Evolutionary conservation across 352 stramenopile species (phyloP), one percentile per base, ranked within the genome.

Genomic region (Elongisporangium senticosum): DNA sequence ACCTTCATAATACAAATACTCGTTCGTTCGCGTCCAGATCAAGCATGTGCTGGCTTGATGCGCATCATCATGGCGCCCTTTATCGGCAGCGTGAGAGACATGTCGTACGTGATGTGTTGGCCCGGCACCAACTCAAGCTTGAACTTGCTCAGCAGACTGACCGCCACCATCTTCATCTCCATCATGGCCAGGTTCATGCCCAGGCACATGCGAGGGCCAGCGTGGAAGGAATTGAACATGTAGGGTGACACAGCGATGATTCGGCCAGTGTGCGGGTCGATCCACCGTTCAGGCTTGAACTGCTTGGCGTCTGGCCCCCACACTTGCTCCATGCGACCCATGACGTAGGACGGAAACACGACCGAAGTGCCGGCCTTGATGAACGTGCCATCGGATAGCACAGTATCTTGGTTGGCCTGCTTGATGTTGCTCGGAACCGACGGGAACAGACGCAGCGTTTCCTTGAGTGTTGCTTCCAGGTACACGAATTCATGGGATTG

Each of bases 281-380:
- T 67, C 71, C 72, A 92, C 4, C 85, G 77, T 26, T 92, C 78
- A 0, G 86, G 86, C 20, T 74, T 83, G 63, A 89, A 89, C 24
- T 77, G 55, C 10, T 58, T 51, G n/a, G 77, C 76, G 49, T 95
- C 83, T 0, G 55, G 24, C 3, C 80, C 82, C 84, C 84, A 94
- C 0, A 94, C 63, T 15, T 72, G 57, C 21, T 61, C 43, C 61
- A 87, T 78, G 23, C 83, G 69, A 1, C 71, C 84, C 15, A 92
- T 68, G 0, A 61, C 68, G 62, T 86, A 95, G 23, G 71, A 74
- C 2, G 69, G 59, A 22, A 90, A 59, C 1, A 55, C 57, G 19
- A 84, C 74, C 4, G 64, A 58, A 4, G 61, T 58, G 5, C 68
- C 67, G 15, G 54, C 59, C 1, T 61, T 58, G 21, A 95, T 60